These are phyloP conservation scores for Wallacemonas collosoma DNA, from an alignment of 208 protist species.

Conservation along the genomic window DNA sequence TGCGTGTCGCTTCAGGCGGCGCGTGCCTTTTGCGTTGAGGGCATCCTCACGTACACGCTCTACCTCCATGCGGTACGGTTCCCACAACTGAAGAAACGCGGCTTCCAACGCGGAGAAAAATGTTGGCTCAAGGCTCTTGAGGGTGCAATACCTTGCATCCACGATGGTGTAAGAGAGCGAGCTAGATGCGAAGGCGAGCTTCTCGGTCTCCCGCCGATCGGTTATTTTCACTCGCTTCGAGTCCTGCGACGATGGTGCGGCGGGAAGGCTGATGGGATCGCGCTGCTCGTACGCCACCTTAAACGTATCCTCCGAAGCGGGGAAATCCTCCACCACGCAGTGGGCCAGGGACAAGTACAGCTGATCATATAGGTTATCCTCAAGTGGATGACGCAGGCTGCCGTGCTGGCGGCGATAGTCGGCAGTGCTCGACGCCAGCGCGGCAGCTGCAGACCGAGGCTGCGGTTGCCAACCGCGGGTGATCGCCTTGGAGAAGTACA, in stretches of 20 bases:
- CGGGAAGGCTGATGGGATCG: conserved; percentile 30
- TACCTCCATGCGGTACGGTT: conserved; percentile 81
- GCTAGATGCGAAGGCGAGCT: conserved; percentile 49
- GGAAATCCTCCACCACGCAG: conserved; percentile 52
- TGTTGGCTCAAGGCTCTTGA: conserved; percentile 82
- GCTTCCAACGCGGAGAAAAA: conserved; percentile 75
- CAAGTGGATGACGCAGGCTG: conserved; percentile 8
- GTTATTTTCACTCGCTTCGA: conserved; percentile 28
- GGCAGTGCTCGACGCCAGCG: neutral
- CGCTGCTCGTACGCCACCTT: conserved; percentile 75
- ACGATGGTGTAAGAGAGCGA: conserved; percentile 72
- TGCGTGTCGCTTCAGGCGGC: conserved; percentile 64
- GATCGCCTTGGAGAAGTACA: conserved; percentile 75
- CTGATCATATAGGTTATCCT: conserved; percentile 56
- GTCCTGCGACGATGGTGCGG: conserved; percentile 20
- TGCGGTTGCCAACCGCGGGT: conserved; percentile 71
- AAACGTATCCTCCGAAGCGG: conserved; percentile 74
- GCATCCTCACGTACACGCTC: conserved; percentile 74
- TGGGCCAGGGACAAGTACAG: conserved; percentile 79
- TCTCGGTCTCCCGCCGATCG: conserved; percentile 62
- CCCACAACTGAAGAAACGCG: conserved; percentile 75
- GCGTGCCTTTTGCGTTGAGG: conserved; percentile 48
- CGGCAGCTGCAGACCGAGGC: neutral
- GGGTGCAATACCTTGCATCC: conserved; percentile 60
- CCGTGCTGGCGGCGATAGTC: neutral